Base-by-base conservation (phyloP, 495 filamentous ascomycete species). In the Penicillium antarcticum region DNA sequence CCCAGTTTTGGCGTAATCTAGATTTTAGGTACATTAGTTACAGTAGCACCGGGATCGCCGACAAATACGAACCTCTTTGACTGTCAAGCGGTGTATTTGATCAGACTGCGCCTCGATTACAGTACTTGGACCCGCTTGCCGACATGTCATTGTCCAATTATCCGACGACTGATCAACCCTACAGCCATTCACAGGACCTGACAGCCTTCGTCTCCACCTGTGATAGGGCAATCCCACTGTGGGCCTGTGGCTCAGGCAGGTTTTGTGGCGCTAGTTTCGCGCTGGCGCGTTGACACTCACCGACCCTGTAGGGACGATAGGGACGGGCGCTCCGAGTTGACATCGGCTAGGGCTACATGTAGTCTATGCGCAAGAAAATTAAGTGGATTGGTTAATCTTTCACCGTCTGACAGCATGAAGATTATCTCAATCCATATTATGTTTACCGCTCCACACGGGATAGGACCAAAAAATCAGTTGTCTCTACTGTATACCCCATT, bases 1-100 rank as follows among this genome's bases (percentile, higher is more conserved):
- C 31, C 47, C 37, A 32, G 38, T 34, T 42, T 46, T 42, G n/a
- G 13, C 38, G 33, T 2, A 32, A 21, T 38, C 26, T 16, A 41
- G 36, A 41, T 16, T 40, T 41, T 34, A 41, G 47, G 31, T 49
- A 24, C 29, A 17, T 19, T 10, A 26, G 12, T 34, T 23, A 34
- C 14, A 35, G 34, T 53, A 43, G 42, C 32, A 56, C 58, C 58
- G 58, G 58, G 51, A 55, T 54, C 55, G 55, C 58, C 58, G 58
- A 61, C 48, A 50, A 39, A 52, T 57, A 49, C 47, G 47, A 49
- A 42, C 47, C 37, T 12, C n/a, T 23, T 38, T 23, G 17, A 24
- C 31, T 42, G 26, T 29, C 26, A 7, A 58, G 58, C 56, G 56
- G 56, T 60, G 56, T 57, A 57, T 38, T 31, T 31, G 23, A 48